Percentiles rank a stretch among this genome's conserved stretches.
Conservation (phyloP, 345 rosid species). For the Trapa bicornis region DNA sequence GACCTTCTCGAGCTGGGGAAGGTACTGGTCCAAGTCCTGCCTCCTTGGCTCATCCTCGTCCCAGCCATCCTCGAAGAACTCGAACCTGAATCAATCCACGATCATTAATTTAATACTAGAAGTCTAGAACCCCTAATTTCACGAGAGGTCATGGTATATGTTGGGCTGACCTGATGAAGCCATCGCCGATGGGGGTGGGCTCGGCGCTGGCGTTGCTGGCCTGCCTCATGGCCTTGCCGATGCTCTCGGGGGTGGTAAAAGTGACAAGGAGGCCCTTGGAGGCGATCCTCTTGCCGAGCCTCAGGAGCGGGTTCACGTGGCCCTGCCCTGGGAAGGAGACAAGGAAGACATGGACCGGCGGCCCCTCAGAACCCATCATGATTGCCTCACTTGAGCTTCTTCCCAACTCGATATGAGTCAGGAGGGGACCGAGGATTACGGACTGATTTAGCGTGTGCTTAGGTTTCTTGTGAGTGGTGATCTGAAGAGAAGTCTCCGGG, state of each 20-base stretch:
- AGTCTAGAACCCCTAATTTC: too few relatives aligned
- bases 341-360: constrained; percentile 49
- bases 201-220: constrained; percentile 31
- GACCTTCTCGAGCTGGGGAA: constrained; percentile 36
- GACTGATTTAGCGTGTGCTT: too few relatives aligned
- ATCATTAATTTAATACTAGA: too few relatives aligned
- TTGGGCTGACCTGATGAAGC: constrained; percentile 25
- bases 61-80: constrained; percentile 54
- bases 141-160: too few relatives aligned
- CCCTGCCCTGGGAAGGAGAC: constrained; percentile 83
- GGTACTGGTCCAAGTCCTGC: constrained; percentile 21
- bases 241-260: constrained; percentile 34
- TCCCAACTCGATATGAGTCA: too few relatives aligned
- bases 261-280: constrained; percentile 69
- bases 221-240: constrained; percentile 42
- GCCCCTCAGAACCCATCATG: constrained; percentile 22
- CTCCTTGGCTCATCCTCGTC: constrained; percentile 40
- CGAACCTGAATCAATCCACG: constrained; percentile 20
- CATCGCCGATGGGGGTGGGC: constrained; percentile 45
- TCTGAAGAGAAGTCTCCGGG: too few relatives aligned
- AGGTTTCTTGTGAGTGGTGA: too few relatives aligned
- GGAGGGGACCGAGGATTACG: too few relatives aligned
- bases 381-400: too few relatives aligned
- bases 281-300: constrained; percentile 73
- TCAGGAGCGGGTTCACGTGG: constrained; percentile 67